Conservation (phyloP, 768 basidiomycete species). For the Lactarius hatsudake region DNA sequence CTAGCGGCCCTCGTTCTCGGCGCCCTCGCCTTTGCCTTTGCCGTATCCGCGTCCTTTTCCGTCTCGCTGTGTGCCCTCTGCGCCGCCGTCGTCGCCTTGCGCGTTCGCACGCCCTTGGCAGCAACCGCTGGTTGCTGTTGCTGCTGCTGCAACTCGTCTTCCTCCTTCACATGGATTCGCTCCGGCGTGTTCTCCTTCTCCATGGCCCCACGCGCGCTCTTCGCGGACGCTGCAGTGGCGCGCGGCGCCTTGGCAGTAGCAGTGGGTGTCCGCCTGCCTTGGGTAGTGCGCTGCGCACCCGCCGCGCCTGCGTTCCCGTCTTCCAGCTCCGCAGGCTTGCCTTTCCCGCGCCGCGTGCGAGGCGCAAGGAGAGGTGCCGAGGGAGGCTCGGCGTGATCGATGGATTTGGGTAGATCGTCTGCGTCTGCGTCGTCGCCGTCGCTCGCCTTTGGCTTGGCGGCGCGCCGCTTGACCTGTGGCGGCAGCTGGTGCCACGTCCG, state of each 20-base stretch:
- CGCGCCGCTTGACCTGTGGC: conserved; percentile 23
- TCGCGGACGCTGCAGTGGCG: conserved; percentile 13
- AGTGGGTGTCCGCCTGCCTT: conserved; percentile 27
- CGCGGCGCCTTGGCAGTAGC: conserved; percentile 18
- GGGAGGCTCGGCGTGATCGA: conserved; percentile 18
- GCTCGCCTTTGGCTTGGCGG: conserved; percentile 27
- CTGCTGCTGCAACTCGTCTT: conserved; percentile 24
- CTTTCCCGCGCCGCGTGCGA: conserved; percentile 19
- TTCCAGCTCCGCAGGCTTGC: conserved; percentile 8
- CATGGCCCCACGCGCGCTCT: neutral
- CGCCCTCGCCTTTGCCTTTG: conserved; percentile 28
- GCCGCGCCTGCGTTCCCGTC: conserved; percentile 7
- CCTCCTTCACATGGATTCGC: conserved; percentile 13
- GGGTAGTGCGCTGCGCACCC: conserved; percentile 19
- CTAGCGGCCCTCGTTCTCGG: conserved; percentile 24
- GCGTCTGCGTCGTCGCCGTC: conserved; percentile 22
- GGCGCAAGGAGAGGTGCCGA: conserved; percentile 9
- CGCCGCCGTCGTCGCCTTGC: conserved; percentile 10
- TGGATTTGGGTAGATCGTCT: conserved; percentile 7
- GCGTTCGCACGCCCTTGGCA: conserved; percentile 12
- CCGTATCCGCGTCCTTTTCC: conserved; percentile 24
- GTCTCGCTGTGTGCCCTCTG: conserved; percentile 25
- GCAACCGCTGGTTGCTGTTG: conserved; percentile 3
- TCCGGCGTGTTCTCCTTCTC: conserved; percentile 40
- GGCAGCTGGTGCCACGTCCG: conserved; percentile 11